These are phyloP conservation scores for barrel medic (Medicago truncatula) DNA, from an alignment of 306 rosid genomes.

Conservation along the genomic window DNA sequence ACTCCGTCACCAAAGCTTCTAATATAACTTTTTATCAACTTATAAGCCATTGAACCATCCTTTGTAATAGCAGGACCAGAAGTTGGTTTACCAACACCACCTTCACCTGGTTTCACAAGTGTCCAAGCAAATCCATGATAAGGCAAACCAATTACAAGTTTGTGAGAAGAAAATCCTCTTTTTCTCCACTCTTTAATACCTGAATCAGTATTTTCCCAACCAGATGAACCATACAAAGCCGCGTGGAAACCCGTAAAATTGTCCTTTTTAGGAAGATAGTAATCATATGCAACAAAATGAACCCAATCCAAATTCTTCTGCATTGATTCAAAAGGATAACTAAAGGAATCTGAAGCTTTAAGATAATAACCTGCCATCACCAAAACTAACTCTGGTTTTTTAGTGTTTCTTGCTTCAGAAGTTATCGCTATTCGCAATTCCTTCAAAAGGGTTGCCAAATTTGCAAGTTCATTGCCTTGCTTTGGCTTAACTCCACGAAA, in stretches of 20 bases:
- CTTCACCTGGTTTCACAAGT: constrained; percentile 39
- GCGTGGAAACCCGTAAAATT: constrained; percentile 52
- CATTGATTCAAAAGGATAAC: constrained; percentile 53
- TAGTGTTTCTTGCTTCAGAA: constrained; percentile 46
- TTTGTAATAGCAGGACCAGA: constrained; percentile 48
- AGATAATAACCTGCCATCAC: constrained; percentile 49
- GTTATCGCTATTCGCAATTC: constrained; percentile 55
- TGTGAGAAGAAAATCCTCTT: constrained; percentile 45
- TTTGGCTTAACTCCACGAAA: constrained; percentile 43
- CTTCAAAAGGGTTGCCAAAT: constrained; percentile 48
- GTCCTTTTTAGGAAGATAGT: constrained; percentile 38
- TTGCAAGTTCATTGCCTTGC: constrained; percentile 32
- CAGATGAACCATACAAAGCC: constrained; percentile 53
- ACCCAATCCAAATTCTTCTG: constrained; percentile 56
- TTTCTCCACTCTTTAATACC: constrained; percentile 57
- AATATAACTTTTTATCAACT: constrained; percentile 43
- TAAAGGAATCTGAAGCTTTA: constrained; percentile 31
- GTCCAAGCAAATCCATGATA: constrained; percentile 62
- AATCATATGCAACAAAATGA: constrained; percentile 49
- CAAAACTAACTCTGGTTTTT: constrained; percentile 43
- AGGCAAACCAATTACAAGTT: constrained; percentile 58
- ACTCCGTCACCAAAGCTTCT: constrained; percentile 49
- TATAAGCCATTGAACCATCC: constrained; percentile 54
- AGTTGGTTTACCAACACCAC: constrained; percentile 44
- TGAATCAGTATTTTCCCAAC: constrained; percentile 46